A percentile compares a stretch with the other conserved stretches of the same genome.
Conservation (phyloP, 805 yeast genomes). For the Ogataea pilisensis region DNA sequence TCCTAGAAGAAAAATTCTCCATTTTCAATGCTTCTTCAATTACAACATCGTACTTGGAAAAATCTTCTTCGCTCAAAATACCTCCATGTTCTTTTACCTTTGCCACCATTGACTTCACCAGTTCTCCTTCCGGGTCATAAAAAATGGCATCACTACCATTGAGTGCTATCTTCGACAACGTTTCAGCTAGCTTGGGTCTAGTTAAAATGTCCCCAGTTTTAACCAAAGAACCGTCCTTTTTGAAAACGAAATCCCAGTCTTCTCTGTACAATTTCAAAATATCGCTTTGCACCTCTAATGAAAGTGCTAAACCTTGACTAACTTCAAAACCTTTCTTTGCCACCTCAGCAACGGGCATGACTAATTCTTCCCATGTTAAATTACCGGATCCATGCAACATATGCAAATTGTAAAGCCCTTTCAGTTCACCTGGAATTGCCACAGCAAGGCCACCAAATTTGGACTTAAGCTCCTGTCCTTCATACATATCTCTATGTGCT, state of each 20-base stretch:
- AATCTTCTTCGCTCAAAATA: conserved; percentile 59
- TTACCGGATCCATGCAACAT: conserved; percentile 64
- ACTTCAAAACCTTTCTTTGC: conserved; percentile 64
- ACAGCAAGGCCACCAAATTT: conserved; percentile 83
- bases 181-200: conserved; percentile 61
- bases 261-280: conserved; percentile 28
- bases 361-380: conserved; percentile 64
- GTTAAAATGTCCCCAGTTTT: conserved; percentile 55
- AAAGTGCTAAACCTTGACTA: conserved; percentile 38
- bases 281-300: conserved; percentile 37
- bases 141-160: conserved; percentile 76
- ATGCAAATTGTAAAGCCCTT: conserved; percentile 68
- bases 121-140: conserved; percentile 77
- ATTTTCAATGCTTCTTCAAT: conserved; percentile 43
- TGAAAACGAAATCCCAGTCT: conserved; percentile 56
- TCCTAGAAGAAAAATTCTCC: conserved; percentile 24
- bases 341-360: conserved; percentile 69
- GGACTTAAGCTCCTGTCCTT: conserved; percentile 42
- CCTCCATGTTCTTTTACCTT: conserved; percentile 60
- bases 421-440: conserved; percentile 88
- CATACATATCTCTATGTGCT: conserved; percentile 64
- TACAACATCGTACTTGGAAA: conserved; percentile 53
- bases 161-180: conserved; percentile 63
- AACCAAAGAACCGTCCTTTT: conserved; percentile 30
- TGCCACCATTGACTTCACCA: conserved; percentile 56